Percentiles rank a stretch among this genome's conserved stretches.
phyloP scores from a whole-genome alignment of 2,329 filamentous ascomycete genomes.

The Colletotrichum sp. region DNA sequence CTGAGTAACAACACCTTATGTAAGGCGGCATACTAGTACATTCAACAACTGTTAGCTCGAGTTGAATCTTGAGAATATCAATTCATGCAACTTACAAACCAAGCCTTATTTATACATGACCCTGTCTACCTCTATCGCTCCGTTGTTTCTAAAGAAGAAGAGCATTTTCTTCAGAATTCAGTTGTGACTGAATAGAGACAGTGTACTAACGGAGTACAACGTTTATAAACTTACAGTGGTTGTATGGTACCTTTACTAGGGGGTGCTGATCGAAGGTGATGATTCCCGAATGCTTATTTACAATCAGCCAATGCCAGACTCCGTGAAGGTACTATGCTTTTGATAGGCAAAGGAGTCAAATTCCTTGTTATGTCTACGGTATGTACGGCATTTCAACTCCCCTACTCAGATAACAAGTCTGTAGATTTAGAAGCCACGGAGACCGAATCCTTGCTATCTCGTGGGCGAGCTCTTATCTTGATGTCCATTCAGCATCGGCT shows the following conservation, averaged over 20 bases:
- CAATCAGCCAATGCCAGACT: not conserved
- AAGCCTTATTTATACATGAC: not conserved
- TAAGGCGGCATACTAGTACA: not conserved
- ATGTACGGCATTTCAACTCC: not conserved
- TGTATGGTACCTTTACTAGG: not conserved
- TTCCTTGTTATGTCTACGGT: not conserved
- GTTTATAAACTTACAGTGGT: not conserved
- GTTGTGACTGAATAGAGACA: not conserved
- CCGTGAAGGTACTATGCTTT: not conserved
- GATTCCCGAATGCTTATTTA: not conserved
- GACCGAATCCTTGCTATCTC: not conserved
- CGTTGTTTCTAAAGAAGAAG: not conserved
- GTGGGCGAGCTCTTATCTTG: not conserved
- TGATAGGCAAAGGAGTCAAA: not conserved
- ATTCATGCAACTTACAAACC: not conserved
- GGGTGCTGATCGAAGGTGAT: not conserved
- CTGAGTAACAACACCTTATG: not conserved
- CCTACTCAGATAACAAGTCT: too few species aligned
- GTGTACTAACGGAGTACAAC: not conserved
- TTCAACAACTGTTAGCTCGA: not conserved
- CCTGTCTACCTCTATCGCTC: not conserved
- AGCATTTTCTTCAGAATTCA: not conserved
- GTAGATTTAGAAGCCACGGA: too few species aligned
- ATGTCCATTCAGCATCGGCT: not conserved
- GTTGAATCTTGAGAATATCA: not conserved